These are phyloP conservation scores for Eimeria acervulina DNA, from an alignment of 169 alveolate genomes.

Conservation along the genomic window DNA sequence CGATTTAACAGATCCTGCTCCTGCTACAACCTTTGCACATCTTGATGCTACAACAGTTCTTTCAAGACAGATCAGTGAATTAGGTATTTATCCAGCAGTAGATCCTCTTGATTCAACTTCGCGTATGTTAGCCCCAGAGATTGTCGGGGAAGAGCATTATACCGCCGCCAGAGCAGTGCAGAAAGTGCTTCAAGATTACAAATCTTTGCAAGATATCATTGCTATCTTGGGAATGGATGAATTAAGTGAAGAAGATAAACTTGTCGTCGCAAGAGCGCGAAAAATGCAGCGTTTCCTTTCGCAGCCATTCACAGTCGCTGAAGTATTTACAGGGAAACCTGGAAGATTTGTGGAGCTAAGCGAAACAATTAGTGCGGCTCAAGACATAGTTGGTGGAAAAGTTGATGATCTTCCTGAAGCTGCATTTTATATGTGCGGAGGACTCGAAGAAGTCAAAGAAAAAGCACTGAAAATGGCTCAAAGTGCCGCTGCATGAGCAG, in stretches of 20 bases:
- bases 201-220: conserved; percentile 97
- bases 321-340: conserved; percentile 95
- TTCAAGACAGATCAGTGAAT: conserved; percentile 96
- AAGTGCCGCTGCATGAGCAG: not conserved
- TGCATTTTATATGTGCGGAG: conserved; percentile 99
- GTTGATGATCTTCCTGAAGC: conserved; percentile 98
- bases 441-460: conserved; percentile 95
- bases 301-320: conserved; percentile 98
- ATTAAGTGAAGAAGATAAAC: conserved; percentile 97
- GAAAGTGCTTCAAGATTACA: conserved; percentile 97
- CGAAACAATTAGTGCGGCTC: conserved; percentile 95
- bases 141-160: conserved; percentile 97
- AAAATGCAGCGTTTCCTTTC: conserved; percentile 97
- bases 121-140: conserved; percentile 94
- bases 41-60: conserved; percentile 98
- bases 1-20: conserved; percentile 99
- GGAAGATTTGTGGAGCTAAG: conserved; percentile 96
- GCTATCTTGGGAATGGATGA: conserved; percentile 98
- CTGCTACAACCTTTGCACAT: conserved; percentile 99
- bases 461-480: conserved; percentile 92
- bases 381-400: conserved; percentile 95
- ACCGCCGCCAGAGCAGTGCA: conserved; percentile 97
- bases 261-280: conserved; percentile 98
- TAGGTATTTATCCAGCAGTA: conserved; percentile 99
- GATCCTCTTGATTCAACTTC: conserved; percentile 98